phyloP scores from a whole-genome alignment of 169 alveolate genomes.

The Eimeria acervulina region DNA sequence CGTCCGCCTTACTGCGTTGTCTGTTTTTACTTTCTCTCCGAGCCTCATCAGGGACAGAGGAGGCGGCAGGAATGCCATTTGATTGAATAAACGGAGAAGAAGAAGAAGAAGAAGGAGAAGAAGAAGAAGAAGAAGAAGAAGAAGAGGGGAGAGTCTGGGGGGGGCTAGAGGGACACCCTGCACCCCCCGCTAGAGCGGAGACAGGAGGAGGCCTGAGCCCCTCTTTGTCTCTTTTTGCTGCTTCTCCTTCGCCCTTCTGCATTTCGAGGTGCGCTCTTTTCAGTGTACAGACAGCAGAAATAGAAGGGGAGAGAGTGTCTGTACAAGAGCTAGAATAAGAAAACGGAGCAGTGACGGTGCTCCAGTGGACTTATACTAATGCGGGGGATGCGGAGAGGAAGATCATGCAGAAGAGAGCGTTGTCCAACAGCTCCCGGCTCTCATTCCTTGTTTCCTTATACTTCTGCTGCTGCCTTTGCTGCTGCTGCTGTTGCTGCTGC shows the following conservation, averaged over 20 bases:
- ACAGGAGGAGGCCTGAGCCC: neutral
- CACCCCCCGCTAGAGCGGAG: neutral
- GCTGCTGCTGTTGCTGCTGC: neutral
- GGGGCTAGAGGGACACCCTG: neutral
- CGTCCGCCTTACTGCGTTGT: too few relatives aligned
- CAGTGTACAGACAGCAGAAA: neutral
- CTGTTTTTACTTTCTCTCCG: too few relatives aligned
- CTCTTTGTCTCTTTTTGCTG: neutral
- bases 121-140: neutral
- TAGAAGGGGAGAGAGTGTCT: neutral
- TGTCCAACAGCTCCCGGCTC: too few relatives aligned
- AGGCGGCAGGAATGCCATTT: neutral
- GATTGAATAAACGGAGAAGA: neutral
- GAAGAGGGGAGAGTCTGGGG: neutral
- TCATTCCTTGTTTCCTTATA: neutral
- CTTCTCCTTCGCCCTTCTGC: neutral
- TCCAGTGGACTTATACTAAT: neutral
- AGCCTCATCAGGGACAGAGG: neutral
- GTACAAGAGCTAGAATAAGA: too few relatives aligned
- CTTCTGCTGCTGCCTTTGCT: neutral
- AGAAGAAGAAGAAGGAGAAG: neutral
- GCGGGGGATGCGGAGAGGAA: neutral
- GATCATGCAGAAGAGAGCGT: neutral
- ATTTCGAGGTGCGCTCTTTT: neutral
- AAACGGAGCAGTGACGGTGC: neutral